These are phyloP conservation scores for Geotrichum carabidarum DNA, from an alignment of 1,139 yeast species.

Conservation along the genomic window DNA sequence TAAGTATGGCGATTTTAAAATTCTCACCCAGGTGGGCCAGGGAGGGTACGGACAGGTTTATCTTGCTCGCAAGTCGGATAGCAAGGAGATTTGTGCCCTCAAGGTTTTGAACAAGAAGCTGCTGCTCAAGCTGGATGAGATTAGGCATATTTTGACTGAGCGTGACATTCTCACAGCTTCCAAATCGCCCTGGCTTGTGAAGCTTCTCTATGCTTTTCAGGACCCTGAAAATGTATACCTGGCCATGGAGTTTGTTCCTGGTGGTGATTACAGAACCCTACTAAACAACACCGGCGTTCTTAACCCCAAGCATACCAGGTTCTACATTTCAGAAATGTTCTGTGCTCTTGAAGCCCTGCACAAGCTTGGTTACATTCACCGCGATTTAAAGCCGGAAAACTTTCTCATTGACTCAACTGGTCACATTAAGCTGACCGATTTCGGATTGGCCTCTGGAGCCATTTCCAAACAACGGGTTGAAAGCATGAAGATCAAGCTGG, in stretches of 20 bases:
- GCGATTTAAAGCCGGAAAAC: slow-evolving; percentile 97
- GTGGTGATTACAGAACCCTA: slow-evolving; percentile 95
- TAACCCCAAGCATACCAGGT: slow-evolving; percentile 92
- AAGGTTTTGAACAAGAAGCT: slow-evolving; percentile 86
- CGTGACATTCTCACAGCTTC: slow-evolving; percentile 94
- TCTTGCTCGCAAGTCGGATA: slow-evolving; percentile 88
- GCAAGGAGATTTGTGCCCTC: slow-evolving; percentile 91
- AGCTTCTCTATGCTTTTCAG: slow-evolving; percentile 89
- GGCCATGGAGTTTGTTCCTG: slow-evolving; percentile 99
- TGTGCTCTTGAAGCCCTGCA: slow-evolving; percentile 90
- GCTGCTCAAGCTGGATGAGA: slow-evolving; percentile 84
- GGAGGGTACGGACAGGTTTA: slow-evolving; percentile 98
- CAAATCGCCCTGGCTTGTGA: slow-evolving; percentile 93
- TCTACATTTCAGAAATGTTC: slow-evolving; percentile 94
- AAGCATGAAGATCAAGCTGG: slow-evolving; percentile 80
- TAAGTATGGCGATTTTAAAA: slow-evolving; percentile 89
- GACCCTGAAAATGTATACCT: slow-evolving; percentile 83
- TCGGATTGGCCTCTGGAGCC: slow-evolving; percentile 95
- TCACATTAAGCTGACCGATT: slow-evolving; percentile 93
- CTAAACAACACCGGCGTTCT: slow-evolving; percentile 88
- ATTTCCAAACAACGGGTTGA: slow-evolving; percentile 91
- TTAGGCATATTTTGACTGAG: slow-evolving; percentile 92
- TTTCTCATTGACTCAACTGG: slow-evolving; percentile 91
- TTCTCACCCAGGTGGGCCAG: slow-evolving; percentile 97
- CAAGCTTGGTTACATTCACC: slow-evolving; percentile 90